A percentile compares a stretch with the other conserved stretches of the same genome.
These are phyloP conservation scores for Sugiyamaella smithiae DNA, from an alignment of 805 yeast species.

Conservation along the genomic window DNA sequence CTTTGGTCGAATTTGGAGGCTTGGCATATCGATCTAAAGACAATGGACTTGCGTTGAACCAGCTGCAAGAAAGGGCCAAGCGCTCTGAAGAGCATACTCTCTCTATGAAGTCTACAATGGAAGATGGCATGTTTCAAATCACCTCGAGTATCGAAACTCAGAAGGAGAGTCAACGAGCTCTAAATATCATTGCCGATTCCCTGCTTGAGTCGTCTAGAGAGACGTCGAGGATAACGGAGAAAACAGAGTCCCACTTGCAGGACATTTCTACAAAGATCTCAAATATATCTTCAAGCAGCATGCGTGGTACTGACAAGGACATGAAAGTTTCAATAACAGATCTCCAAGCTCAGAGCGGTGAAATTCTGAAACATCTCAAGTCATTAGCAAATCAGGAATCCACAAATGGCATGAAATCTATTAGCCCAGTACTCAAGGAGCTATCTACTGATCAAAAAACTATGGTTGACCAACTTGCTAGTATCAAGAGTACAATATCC, in stretches of 20 bases:
- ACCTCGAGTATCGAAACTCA: constrained; percentile 15
- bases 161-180: constrained; percentile 18
- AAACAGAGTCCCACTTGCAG: constrained; percentile 15
- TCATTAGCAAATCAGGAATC: too few relatives aligned
- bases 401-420: too few relatives aligned
- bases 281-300: too few relatives aligned
- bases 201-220: constrained; percentile 19
- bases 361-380: not conserved
- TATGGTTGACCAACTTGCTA: too few relatives aligned
- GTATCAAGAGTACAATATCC: too few relatives aligned
- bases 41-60: constrained; percentile 35
- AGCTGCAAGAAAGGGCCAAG: constrained; percentile 24
- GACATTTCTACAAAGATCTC: not conserved
- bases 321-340: not conserved
- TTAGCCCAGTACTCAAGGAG: too few relatives aligned
- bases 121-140: constrained; percentile 17
- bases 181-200: constrained; percentile 18
- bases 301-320: not conserved
- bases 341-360: constrained; percentile 2
- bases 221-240: constrained; percentile 12
- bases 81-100: constrained; percentile 25
- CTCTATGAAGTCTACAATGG: constrained; percentile 14
- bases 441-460: too few relatives aligned
- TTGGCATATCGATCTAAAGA: constrained; percentile 36
- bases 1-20: constrained; percentile 35